These are phyloP conservation scores for Hyphopichia wangnamkhiaoensis DNA, from an alignment of 1,139 yeast species.

Conservation along the genomic window DNA sequence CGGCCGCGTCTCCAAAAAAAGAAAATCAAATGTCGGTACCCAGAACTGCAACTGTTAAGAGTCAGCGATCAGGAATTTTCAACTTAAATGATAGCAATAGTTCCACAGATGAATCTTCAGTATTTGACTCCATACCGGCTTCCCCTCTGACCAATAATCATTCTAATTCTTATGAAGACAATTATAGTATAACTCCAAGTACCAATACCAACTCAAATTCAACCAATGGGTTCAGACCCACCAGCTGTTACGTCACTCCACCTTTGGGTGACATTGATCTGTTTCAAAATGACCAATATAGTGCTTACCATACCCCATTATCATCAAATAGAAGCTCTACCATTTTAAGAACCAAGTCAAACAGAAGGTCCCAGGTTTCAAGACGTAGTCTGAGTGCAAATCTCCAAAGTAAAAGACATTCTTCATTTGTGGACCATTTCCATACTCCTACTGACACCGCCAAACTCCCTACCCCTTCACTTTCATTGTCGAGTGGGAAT, in stretches of 20 bases:
- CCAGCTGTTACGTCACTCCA: constrained; percentile 21
- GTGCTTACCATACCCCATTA: background rate
- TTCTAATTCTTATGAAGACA: background rate
- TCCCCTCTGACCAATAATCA: constrained; percentile 1
- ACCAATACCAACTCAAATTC: too few relatives aligned
- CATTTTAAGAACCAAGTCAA: background rate
- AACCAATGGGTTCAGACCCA: constrained; percentile 18
- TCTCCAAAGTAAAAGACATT: too few relatives aligned
- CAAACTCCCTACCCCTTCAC: too few relatives aligned
- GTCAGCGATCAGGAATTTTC: too few relatives aligned
- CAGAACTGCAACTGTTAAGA: background rate
- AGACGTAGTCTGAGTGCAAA: too few relatives aligned
- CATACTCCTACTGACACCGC: too few relatives aligned
- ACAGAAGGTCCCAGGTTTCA: too few relatives aligned
- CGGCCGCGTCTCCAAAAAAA: too few relatives aligned
- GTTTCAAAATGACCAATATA: background rate
- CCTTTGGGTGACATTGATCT: too few relatives aligned
- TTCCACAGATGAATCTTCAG: constrained; percentile 11
- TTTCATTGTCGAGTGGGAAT: too few relatives aligned
- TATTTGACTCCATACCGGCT: constrained; percentile 10
- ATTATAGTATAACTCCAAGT: background rate
- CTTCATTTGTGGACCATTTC: background rate
- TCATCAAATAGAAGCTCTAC: background rate
- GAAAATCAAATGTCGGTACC: background rate
- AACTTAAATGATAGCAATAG: background rate